Evolutionary conservation across 345 rosid genomes (phyloP), one percentile per base, ranked within the genome.

Genomic region (Salix viminalis): DNA sequence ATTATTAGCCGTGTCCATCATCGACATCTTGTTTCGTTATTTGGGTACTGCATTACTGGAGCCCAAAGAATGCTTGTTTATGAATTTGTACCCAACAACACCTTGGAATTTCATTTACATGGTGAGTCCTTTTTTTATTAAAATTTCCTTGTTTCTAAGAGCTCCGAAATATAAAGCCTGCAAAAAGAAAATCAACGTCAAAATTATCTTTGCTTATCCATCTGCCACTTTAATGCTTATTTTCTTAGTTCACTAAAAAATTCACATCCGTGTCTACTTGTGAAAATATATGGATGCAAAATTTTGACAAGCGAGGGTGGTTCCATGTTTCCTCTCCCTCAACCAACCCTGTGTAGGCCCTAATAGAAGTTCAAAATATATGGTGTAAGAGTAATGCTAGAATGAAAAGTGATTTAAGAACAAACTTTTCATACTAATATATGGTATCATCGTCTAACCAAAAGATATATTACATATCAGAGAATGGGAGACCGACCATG

Each of bases 401-500:
- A 7, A 6, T 52, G 23, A 6, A 52, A 18, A 52, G 8, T 52
- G 23, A 52, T 52, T 52, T 52, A 52, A 19, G 19, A 19, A 18
- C 58, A 52, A 19, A 52, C 58, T 52, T 52, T 52, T 52, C 23
- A 52, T 19, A 0, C 10, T 16, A 50, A 16, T 32, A 7, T 16
- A n/a, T 75, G 65, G 52, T 48, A 12, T 24, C 18, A 21, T 72
- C 39, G 73, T 83, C 72, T 77, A 44, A 73, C 44, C 28, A 48
- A 36, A 73, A 36, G 37, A 69, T 41, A 39, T 41, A 72, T 30
- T 60, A 28, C 26, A 39, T 76, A 83, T 73, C 82, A 94, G 98
- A 91, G 76, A 87, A 91, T 81, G 92, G 79, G 8, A 80, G 91
- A 42, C 81, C 73, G 36, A 69, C 71, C 48, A 77, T 82, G 69